A percentile compares a stretch with the other conserved stretches of the same genome.
phyloP scores from a whole-genome alignment of 139 green algal genomes.

The Volvox africanus region DNA sequence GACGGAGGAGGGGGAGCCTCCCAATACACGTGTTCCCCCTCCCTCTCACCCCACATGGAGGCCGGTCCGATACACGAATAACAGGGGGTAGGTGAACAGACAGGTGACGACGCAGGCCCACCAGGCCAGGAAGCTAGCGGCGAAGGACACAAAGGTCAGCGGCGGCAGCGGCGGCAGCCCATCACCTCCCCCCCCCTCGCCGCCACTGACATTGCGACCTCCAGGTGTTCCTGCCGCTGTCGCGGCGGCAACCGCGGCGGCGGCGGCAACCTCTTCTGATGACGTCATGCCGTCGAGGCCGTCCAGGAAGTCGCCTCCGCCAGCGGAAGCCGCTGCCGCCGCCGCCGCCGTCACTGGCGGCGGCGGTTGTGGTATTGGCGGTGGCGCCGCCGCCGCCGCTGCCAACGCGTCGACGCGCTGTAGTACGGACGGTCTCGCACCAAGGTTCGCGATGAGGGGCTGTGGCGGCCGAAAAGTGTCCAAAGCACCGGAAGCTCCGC shows the following conservation, averaged over 20 bases:
- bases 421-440: background rate
- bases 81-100: background rate
- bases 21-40: background rate
- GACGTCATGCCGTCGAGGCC: background rate
- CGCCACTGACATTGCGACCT: background rate
- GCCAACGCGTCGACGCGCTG: background rate
- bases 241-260: background rate
- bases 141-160: background rate
- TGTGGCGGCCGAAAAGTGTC: background rate
- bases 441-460: background rate
- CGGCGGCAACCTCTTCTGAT: background rate
- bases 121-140: background rate
- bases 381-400: background rate
- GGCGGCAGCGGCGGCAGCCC: slow-evolving; percentile 11
- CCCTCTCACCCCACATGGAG: slow-evolving; percentile 9
- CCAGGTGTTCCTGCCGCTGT: background rate
- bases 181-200: background rate
- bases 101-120: background rate
- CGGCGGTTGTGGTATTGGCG: background rate
- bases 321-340: no score
- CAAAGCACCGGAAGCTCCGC: background rate
- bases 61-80: slow-evolving; percentile 14
- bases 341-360: background rate
- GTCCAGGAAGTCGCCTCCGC: background rate
- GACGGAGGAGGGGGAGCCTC: no score